These are phyloP conservation scores for Schizothecium vesticola DNA, from an alignment of 495 filamentous ascomycete species.

Conservation along the genomic window DNA sequence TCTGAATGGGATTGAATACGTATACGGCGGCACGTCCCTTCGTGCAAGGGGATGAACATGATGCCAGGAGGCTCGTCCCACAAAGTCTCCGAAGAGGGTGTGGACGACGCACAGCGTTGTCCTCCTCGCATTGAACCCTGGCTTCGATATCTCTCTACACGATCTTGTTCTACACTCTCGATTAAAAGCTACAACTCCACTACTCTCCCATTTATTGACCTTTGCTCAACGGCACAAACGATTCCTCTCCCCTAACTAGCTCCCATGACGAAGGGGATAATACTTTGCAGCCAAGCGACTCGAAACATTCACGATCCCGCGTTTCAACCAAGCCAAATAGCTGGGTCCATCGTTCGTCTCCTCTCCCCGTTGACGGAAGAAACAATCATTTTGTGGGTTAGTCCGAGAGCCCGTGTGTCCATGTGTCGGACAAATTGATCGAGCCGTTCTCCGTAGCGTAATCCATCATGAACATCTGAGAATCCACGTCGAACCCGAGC, in stretches of 20 bases:
- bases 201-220: no score
- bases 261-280: not conserved
- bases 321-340: slow-evolving; percentile 10
- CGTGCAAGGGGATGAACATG: not conserved
- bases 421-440: not conserved
- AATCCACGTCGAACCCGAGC: not conserved
- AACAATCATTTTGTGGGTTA: not conserved
- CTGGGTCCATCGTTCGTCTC: not conserved
- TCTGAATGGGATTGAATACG: slow-evolving; percentile 1
- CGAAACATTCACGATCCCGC: slow-evolving; percentile 11
- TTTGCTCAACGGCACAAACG: no score
- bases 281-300: not conserved
- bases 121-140: no score
- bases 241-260: not conserved
- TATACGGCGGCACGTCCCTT: not conserved
- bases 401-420: not conserved
- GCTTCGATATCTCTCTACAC: no score
- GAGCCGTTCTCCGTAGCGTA: not conserved
- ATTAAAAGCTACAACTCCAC: not conserved
- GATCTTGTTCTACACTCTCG: no score
- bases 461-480: no score
- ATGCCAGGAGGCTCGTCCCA: slow-evolving; percentile 5
- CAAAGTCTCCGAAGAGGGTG: slow-evolving; percentile 10
- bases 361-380: not conserved
- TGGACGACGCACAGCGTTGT: not conserved